Evolutionary conservation across 1,139 yeast species (phyloP).

Genomic region (Nadsonia commutata): DNA sequence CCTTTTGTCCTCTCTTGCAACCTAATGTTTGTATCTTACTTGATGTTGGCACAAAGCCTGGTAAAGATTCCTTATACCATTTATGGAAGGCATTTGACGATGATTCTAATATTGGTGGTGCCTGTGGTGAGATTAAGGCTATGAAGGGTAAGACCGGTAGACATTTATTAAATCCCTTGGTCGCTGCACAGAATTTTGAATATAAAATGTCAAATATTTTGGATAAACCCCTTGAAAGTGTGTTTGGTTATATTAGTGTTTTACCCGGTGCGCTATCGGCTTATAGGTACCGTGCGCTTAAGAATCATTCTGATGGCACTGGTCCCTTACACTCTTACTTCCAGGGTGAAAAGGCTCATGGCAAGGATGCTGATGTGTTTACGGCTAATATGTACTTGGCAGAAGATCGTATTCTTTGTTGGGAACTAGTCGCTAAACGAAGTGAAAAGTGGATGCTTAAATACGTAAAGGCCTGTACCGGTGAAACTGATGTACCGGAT

Average conservation of each 20-base stretch:
- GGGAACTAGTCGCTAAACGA: constrained; percentile 88
- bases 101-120: constrained; percentile 94
- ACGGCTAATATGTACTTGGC: constrained; percentile 96
- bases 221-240: constrained; percentile 86
- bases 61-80: constrained; percentile 68
- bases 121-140: constrained; percentile 91
- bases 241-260: constrained; percentile 84
- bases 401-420: constrained; percentile 90
- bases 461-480: constrained; percentile 85
- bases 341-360: constrained; percentile 52
- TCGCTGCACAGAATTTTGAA: constrained; percentile 91
- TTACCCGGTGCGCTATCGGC: constrained; percentile 94
- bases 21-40: constrained; percentile 76
- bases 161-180: constrained; percentile 72
- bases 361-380: constrained; percentile 55
- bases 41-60: constrained; percentile 90
- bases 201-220: constrained; percentile 92
- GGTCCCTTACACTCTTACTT: constrained; percentile 84
- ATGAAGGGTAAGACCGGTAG: constrained; percentile 80
- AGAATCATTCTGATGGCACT: constrained; percentile 74
- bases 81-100: constrained; percentile 92
- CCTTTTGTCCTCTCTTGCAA: constrained; percentile 76
- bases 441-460: constrained; percentile 84
- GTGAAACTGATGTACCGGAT: constrained; percentile 97
- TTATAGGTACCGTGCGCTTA: constrained; percentile 74